phyloP scores from a whole-genome alignment of 192 early-diverging fungal genomes.

The Coemansia sp. region DNA sequence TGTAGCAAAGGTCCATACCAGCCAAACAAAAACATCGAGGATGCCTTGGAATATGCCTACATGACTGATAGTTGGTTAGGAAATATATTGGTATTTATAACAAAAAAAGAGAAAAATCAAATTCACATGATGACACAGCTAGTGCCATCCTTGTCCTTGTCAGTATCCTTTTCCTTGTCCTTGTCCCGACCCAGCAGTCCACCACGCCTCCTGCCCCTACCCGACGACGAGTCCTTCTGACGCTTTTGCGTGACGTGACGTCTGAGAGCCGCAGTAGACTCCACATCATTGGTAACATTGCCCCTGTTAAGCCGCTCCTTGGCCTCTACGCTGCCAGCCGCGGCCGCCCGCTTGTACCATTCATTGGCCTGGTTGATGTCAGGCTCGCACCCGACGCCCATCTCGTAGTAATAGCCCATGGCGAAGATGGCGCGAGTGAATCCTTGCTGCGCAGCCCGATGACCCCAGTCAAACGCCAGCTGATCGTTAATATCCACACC shows the following conservation, averaged over 20 bases:
- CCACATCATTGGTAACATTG: conserved; percentile 18
- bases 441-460: conserved; percentile 77
- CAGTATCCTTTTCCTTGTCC: conserved; percentile 22
- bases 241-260: conserved; percentile 59
- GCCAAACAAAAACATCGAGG: too few relatives aligned
- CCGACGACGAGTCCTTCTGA: conserved; percentile 40
- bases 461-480: conserved; percentile 82
- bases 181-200: conserved; percentile 39
- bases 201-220: conserved; percentile 32
- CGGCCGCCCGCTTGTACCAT: conserved; percentile 72
- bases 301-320: conserved; percentile 51
- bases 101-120: neutral
- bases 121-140: conserved; percentile 52
- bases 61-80: neutral
- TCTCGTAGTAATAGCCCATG: conserved; percentile 89
- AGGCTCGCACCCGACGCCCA: conserved; percentile 66
- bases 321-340: conserved; percentile 55
- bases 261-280: conserved; percentile 47
- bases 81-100: neutral
- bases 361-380: conserved; percentile 61
- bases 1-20: too few relatives aligned
- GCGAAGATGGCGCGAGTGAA: conserved; percentile 83
- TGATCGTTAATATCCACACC: conserved; percentile 67
- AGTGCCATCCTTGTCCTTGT: conserved; percentile 36
- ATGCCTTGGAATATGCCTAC: neutral